Conservation (phyloP, 352 stramenopile species). For the Globisporangium nagaii region DNA sequence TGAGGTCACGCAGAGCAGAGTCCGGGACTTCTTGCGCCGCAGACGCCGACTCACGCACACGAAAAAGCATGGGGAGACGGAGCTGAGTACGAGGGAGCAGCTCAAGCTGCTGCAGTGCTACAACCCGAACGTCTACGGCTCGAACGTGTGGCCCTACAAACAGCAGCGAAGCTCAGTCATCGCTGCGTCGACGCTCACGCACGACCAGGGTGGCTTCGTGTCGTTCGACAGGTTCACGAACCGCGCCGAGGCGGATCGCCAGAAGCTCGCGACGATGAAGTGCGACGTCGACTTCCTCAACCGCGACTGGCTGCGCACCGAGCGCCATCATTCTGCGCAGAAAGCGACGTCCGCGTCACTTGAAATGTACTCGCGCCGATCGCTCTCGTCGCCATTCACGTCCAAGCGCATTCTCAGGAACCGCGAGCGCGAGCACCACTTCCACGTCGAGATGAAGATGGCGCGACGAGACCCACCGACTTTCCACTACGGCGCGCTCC, state of each 20-base stretch:
- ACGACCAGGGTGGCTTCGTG: too few species aligned
- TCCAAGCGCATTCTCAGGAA: constrained; percentile 1
- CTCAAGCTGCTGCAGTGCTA: constrained; percentile 54
- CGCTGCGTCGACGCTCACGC: too few species aligned
- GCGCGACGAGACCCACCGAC: background rate
- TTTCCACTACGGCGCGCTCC: constrained; percentile 8
- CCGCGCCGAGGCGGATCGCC: background rate
- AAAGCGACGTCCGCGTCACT: background rate
- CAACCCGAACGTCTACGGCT: constrained; percentile 39
- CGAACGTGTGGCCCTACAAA: background rate
- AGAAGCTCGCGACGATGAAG: constrained; percentile 9
- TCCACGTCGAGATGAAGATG: constrained; percentile 16
- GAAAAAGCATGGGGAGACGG: constrained; percentile 8
- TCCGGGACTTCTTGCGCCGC: constrained; percentile 23
- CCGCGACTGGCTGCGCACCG: constrained; percentile 6
- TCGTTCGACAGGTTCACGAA: background rate
- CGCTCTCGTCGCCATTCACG: constrained; percentile 8
- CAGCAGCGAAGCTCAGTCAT: too few species aligned
- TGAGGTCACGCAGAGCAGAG: constrained; percentile 18
- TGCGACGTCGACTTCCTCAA: constrained; percentile 6
- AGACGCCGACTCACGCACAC: constrained; percentile 20
- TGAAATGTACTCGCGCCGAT: constrained; percentile 4
- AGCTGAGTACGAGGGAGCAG: constrained; percentile 38
- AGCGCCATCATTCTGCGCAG: background rate
- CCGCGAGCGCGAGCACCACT: constrained; percentile 10